A percentile compares a stretch with the other conserved stretches of the same genome.
These are phyloP conservation scores for Novymonas esmeraldas DNA, from an alignment of 208 protist species.

Conservation along the genomic window DNA sequence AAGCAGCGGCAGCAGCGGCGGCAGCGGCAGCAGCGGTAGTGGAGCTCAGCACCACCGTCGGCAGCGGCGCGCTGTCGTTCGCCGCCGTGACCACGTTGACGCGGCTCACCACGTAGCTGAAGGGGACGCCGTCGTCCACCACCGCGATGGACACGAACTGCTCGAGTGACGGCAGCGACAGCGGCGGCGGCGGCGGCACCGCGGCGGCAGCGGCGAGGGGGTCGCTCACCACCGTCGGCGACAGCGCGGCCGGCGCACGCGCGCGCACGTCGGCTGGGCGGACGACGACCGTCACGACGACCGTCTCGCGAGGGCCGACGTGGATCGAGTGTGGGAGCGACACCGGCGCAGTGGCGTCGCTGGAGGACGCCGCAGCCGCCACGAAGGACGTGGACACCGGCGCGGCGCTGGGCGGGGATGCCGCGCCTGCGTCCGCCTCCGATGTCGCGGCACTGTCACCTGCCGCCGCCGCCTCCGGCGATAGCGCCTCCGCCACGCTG, in stretches of 20 bases:
- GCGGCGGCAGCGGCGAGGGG: background rate
- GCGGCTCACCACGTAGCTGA: slow-evolving; percentile 58
- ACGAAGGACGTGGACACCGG: slow-evolving; percentile 23
- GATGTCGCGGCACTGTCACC: background rate
- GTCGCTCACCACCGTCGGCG: too few species aligned
- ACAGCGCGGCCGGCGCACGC: background rate
- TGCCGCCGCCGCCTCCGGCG: background rate
- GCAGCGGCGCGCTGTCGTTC: slow-evolving; percentile 31
- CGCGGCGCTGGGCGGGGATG: background rate
- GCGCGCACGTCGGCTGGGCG: slow-evolving; percentile 9
- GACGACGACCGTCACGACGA: slow-evolving; percentile 25
- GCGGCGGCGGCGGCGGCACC: background rate
- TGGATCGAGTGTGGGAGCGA: slow-evolving; percentile 28
- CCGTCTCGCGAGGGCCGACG: slow-evolving; percentile 27
- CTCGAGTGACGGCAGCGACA: slow-evolving; percentile 60
- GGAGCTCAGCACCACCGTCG: slow-evolving; percentile 19
- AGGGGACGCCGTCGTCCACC: slow-evolving; percentile 77
- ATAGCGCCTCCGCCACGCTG: background rate
- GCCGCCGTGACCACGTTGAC: slow-evolving; percentile 51
- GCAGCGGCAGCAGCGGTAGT: background rate
- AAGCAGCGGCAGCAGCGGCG: background rate
- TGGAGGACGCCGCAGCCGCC: slow-evolving; percentile 3
- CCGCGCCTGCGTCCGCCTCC: background rate
- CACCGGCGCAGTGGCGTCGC: slow-evolving; percentile 8
- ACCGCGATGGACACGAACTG: slow-evolving; percentile 65